Conservation (phyloP, 169 alveolate species). For the Hepatocystis sp. region DNA sequence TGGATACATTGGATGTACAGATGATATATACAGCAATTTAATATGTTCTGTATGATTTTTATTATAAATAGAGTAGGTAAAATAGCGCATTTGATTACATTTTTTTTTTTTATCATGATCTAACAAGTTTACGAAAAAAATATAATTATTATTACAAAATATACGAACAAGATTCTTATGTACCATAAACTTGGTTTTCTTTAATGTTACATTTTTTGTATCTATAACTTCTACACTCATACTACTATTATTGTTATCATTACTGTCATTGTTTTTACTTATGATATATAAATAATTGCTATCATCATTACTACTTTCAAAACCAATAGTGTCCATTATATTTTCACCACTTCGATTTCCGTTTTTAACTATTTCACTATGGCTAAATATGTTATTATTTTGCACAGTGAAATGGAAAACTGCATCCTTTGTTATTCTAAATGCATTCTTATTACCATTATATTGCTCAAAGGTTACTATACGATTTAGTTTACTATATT, state of each 20-base stretch:
- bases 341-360: too few species aligned
- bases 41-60: conserved; percentile 30
- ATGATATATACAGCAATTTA: conserved; percentile 41
- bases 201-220: conserved; percentile 11
- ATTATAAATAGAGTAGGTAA: conserved; percentile 49
- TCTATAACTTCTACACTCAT: conserved; percentile 41
- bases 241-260: conserved; percentile 9
- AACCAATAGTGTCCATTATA: too few species aligned
- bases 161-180: conserved; percentile 40
- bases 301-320: too few species aligned
- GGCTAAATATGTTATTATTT: conserved; percentile 17
- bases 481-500: conserved; percentile 36
- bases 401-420: conserved; percentile 30
- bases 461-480: conserved; percentile 41
- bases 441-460: conserved; percentile 46
- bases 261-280: conserved; percentile 1
- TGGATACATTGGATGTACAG: conserved; percentile 37
- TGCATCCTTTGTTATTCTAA: conserved; percentile 12
- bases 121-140: conserved; percentile 49
- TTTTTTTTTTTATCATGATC: conserved; percentile 3
- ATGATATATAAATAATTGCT: not conserved
- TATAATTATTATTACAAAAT: conserved; percentile 20
- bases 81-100: too few species aligned
- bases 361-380: not conserved
- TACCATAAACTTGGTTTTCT: conserved; percentile 14